Base-by-base conservation (phyloP, 331 rosid species). In the Phaseolus coccineus region DNA sequence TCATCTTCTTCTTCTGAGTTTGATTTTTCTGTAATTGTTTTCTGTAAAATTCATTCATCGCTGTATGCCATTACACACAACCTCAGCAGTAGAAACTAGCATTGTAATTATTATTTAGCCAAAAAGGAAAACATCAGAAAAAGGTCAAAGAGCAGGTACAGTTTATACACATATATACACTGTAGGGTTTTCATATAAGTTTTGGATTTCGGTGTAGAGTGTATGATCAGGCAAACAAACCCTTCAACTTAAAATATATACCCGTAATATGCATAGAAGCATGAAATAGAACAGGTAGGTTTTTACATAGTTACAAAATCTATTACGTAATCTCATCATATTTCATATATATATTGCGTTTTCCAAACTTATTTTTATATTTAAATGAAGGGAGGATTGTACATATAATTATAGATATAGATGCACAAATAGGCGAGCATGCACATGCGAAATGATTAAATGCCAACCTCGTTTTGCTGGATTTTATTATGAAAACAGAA, bases 401-500 rank as follows among this genome's bases (percentile, higher is more conserved):
- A 72, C 56, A 63, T 70, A 58, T 35, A 76, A 63, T 63, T 52
- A 66, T 19, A 25, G 40, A 58, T 22, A 87, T 69, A 30, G 70
- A 83, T 83, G 87, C 78, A 80, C 83, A 74, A 74, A 64, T 80
- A 68, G 87, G 66, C 5, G 66, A 79, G 72, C 69, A 72, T 84
- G 82, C 88, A 81, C 90, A 87, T 86, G 91, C 85, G 76, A 81
- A 82, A 86, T 85, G 84, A 82, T 80, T 75, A 80, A 89, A 73
- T 65, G 86, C 84, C 84, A 85, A 82, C 91, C 88, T 74, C 79
- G 86, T 69, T 84, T 77, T 74, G 87, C 87, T 85, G 87, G 79
- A 85, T 35, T 46, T 68, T 40, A 4, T 73, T 74, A 65, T 83
- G 44, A 25, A 72, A 74, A 52, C 67, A 55, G 46, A 31, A 47